Evolutionary conservation across 495 filamentous ascomycete species (phyloP), one percentile per base, ranked within the genome.

Genomic region (Hypoxylon perforatum): DNA sequence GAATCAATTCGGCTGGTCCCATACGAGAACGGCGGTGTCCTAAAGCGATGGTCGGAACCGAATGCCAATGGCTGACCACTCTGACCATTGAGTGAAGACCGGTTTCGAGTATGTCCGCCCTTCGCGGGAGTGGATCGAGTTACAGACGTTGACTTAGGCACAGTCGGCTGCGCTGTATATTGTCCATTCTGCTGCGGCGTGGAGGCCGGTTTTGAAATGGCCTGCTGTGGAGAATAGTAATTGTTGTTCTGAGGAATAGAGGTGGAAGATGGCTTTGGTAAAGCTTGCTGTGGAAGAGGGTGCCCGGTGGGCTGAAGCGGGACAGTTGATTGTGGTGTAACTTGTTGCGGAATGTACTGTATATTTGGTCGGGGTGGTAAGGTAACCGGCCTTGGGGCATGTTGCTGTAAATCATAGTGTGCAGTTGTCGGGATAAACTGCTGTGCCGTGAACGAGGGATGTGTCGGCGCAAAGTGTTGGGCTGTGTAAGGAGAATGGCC

Each of bases 381-480:
- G 18, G 51, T 22, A 45, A 33, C 19, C n/a, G 25, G 46, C 19
- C 45, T 48, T 47, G 63, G 41, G 33, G 38, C n/a, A 22, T 66
- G 12, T 28, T 15, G 19, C 59, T 65, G 44, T 25, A 57, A 25
- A 63, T 57, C 22, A 58, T 62, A 65, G 10, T 59, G 28, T 18
- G 70, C 44, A 5, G 57, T 30, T 10, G 50, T 67, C 33, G 67
- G 67, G 4, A 60, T 38, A 25, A 66, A 74, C 25, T 73, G 74
- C 12, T 67, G 68, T 21, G 49, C 3, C 4, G 54, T 66, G 53
- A 63, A 70, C 15, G 60, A 42, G 11, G 60, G 35, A 28, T 71
- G 38, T 51, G 64, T 77, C 50, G 71, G 78, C 52, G 70, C 70
- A 67, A 80, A 79, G 65, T 71, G 79, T 44, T 81, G 81, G 55